Percentiles rank a stretch among this genome's conserved stretches.
Evolutionary conservation across 495 filamentous ascomycete species (phyloP).

Genomic region (Talaromyces adpressus): DNA sequence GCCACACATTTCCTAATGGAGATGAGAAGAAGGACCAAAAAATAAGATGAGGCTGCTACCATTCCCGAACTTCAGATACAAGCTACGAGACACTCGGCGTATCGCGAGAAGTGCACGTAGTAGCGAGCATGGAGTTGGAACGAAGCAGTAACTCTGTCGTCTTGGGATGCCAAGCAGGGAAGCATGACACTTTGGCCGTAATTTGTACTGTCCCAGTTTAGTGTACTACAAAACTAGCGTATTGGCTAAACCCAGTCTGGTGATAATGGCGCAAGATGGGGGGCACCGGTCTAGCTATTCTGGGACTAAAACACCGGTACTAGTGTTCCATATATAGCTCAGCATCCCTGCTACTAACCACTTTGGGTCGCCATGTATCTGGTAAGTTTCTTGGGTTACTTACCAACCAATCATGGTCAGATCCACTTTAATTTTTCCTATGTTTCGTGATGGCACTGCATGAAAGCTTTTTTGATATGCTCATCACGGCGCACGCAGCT

Average conservation of each 20-base stretch:
- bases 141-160: background rate
- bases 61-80: background rate
- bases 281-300: background rate
- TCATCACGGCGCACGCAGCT: background rate
- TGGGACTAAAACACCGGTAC: background rate
- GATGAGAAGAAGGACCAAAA: background rate
- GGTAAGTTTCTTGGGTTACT: background rate
- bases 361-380: background rate
- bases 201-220: background rate
- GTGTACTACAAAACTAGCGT: background rate
- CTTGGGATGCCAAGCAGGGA: background rate
- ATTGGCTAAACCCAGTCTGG: background rate
- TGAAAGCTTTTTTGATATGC: background rate
- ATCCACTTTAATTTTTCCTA: background rate
- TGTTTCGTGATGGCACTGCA: background rate
- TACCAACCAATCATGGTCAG: background rate
- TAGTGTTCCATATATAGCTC: background rate
- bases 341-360: background rate
- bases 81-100: background rate
- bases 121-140: background rate
- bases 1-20: background rate
- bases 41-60: background rate
- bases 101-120: background rate
- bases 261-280: background rate
- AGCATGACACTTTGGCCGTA: background rate